Percentiles rank a stretch among this genome's conserved stretches.
These are phyloP conservation scores for Pleurotus cornucopiae DNA, from an alignment of 768 basidiomycete species.

Conservation along the genomic window DNA sequence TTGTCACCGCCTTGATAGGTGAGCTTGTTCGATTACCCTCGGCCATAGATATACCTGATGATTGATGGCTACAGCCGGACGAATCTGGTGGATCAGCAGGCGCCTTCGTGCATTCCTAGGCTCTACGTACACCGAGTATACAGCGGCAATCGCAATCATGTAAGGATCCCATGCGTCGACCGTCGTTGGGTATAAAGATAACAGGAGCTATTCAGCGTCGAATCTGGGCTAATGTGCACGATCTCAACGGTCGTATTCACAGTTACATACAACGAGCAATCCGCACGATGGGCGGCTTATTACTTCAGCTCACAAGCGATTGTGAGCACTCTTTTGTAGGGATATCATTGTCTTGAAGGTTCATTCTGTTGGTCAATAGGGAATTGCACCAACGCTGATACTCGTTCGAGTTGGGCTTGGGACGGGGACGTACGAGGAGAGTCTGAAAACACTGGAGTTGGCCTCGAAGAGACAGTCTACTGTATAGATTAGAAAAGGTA, in stretches of 20 bases:
- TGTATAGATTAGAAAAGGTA: not conserved
- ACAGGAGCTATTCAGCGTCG: not conserved
- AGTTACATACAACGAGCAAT: too few species aligned
- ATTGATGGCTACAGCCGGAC: not conserved
- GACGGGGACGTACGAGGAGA: not conserved
- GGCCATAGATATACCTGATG: not conserved
- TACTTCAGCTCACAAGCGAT: not conserved
- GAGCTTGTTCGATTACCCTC: too few species aligned
- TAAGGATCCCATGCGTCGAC: not conserved
- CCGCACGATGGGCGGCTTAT: not conserved
- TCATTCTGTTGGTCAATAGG: not conserved
- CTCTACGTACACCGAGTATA: not conserved
- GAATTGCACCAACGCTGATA: not conserved
- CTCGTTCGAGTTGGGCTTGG: not conserved
- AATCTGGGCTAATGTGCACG: not conserved
- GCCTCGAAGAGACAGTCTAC: not conserved
- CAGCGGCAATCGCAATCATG: not conserved
- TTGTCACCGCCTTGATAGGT: conserved; percentile 2
- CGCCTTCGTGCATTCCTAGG: not conserved
- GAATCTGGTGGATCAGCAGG: conserved; percentile 6
- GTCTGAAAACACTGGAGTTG: not conserved
- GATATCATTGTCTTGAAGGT: not conserved
- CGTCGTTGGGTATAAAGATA: too few species aligned
- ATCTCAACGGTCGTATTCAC: not conserved
- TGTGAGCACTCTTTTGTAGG: not conserved